Conservation (phyloP, 352 stramenopile genomes). For the Globisporangium nagaii region DNA sequence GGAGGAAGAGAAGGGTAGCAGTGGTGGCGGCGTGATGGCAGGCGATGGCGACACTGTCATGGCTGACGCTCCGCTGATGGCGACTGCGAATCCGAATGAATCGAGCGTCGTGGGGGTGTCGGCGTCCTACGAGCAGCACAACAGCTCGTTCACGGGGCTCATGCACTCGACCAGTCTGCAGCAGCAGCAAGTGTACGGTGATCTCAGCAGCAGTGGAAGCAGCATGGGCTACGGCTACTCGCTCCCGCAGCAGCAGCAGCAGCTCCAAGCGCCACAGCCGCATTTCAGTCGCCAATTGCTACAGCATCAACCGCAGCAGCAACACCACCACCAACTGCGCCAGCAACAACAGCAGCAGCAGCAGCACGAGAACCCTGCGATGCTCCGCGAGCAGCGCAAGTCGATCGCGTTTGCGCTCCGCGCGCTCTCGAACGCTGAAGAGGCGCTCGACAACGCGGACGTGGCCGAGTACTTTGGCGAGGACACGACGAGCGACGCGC, state of each 20-base stretch:
- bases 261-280: conserved; percentile 7
- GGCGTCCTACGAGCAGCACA: neutral
- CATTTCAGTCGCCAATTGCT: conserved; percentile 2
- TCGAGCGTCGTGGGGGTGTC: neutral
- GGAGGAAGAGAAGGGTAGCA: conserved; percentile 26
- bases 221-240: neutral
- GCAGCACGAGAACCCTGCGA: neutral
- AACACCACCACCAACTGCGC: neutral
- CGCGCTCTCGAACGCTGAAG: conserved; percentile 28
- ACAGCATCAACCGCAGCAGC: conserved; percentile 12
- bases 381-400: conserved; percentile 24
- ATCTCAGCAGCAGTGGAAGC: neutral
- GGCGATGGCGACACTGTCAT: neutral
- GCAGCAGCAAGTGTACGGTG: neutral
- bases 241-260: neutral
- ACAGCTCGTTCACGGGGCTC: neutral
- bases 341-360: conserved; percentile 1
- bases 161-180: neutral
- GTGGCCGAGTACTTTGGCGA: conserved; percentile 32
- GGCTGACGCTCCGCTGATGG: neutral
- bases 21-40: neutral
- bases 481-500: conserved; percentile 14
- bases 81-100: neutral
- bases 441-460: conserved; percentile 31
- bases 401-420: conserved; percentile 21